Evolutionary conservation across 176 grass and related monocot species (phyloP).

Genomic region (Zoysia pacifica): DNA sequence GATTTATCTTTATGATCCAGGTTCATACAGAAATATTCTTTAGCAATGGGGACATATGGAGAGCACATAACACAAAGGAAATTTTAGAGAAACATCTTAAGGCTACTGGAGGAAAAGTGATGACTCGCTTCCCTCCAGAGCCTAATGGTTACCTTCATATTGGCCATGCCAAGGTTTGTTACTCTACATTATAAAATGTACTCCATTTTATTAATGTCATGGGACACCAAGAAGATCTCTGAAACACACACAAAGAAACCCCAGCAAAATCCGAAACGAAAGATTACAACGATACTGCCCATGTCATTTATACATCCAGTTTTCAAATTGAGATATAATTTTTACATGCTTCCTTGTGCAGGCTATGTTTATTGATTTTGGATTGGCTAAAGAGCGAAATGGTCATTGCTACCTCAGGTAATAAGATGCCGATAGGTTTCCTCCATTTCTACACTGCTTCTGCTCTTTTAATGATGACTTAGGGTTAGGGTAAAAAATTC

Average conservation of each 20-base stretch:
- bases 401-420: constrained; percentile 95
- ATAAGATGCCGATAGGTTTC: constrained; percentile 33
- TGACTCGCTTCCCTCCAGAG: constrained; percentile 96
- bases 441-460: constrained; percentile 12
- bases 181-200: constrained; percentile 24
- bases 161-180: constrained; percentile 89
- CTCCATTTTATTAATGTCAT: neutral
- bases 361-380: constrained; percentile 99
- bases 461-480: constrained; percentile 6
- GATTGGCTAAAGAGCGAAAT: constrained; percentile 87
- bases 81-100: constrained; percentile 86
- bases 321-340: constrained; percentile 34
- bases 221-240: no score
- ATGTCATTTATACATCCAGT: neutral
- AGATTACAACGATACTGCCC: no score
- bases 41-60: constrained; percentile 89
- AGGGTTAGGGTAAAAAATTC: neutral
- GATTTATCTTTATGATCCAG: constrained; percentile 37
- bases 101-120: constrained; percentile 90
- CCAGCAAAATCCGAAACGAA: no score
- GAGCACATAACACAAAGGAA: constrained; percentile 84
- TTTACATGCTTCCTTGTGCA: constrained; percentile 52
- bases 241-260: no score
- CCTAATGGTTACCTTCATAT: constrained; percentile 99
- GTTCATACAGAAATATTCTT: constrained; percentile 98